Evolutionary conservation across 441 rosid species (phyloP).

Genomic region (Macaranga tanarius): DNA sequence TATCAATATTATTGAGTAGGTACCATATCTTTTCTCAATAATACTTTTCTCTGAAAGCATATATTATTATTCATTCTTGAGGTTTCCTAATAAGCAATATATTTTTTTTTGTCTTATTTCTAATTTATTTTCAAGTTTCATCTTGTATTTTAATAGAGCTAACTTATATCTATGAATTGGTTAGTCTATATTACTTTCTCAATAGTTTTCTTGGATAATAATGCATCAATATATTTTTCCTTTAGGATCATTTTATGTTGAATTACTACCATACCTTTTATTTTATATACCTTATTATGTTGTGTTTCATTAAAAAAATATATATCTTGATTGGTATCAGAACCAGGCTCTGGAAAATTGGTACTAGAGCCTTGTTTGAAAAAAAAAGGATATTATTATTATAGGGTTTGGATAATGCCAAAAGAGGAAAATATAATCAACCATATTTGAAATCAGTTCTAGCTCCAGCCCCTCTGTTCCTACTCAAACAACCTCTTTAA

Average conservation of each 20-base stretch:
- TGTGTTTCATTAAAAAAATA: neutral
- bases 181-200: slow-evolving; percentile 36
- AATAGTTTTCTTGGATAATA: slow-evolving; percentile 3
- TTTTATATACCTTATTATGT: neutral
- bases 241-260: neutral
- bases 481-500: too few species aligned
- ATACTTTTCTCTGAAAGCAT: slow-evolving; percentile 10
- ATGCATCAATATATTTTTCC: neutral
- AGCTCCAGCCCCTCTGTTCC: too few species aligned
- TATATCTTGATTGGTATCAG: neutral
- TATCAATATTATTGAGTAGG: slow-evolving; percentile 73
- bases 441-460: too few species aligned
- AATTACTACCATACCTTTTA: neutral
- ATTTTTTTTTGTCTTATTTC: neutral
- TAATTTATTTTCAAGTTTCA: slow-evolving; percentile 56
- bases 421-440: too few species aligned
- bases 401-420: too few species aligned
- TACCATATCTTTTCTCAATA: slow-evolving; percentile 26
- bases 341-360: too few species aligned
- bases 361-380: too few species aligned
- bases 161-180: slow-evolving; percentile 90
- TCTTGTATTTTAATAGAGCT: slow-evolving; percentile 74
- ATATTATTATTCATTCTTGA: slow-evolving; percentile 9
- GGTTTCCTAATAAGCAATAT: slow-evolving; percentile 16
- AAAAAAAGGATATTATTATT: too few species aligned